Evolutionary conservation across 2,329 filamentous ascomycete genomes (phyloP).

Genomic region (Aspergillus tubingensis): DNA sequence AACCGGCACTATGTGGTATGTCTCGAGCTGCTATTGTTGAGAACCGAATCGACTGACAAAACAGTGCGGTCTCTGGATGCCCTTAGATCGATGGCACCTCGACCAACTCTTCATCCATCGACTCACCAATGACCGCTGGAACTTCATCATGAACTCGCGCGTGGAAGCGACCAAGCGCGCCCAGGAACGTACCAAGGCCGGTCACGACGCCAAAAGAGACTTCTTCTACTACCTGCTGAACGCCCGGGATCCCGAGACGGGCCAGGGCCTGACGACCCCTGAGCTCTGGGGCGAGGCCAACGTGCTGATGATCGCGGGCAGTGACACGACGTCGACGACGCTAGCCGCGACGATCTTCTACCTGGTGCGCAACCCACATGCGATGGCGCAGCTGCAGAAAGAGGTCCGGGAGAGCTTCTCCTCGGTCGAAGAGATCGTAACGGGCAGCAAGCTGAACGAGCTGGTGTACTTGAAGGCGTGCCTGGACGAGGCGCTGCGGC

Average conservation of each 20-base stretch:
- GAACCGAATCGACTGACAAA: not conserved
- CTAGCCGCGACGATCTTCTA: slow-evolving; percentile 47
- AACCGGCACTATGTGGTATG: slow-evolving; percentile 67
- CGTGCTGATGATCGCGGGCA: slow-evolving; percentile 70
- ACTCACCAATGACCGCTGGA: slow-evolving; percentile 66
- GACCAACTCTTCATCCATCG: slow-evolving; percentile 69
- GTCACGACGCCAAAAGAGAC: slow-evolving; percentile 68
- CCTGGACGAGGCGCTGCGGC: slow-evolving; percentile 45
- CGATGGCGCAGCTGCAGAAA: slow-evolving; percentile 33
- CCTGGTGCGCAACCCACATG: slow-evolving; percentile 37
- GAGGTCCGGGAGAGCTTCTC: slow-evolving; percentile 41
- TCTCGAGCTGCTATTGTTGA: not conserved
- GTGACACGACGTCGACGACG: slow-evolving; percentile 71
- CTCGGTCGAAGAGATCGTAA: slow-evolving; percentile 41
- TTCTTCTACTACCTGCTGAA: slow-evolving; percentile 76
- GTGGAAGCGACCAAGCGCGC: slow-evolving; percentile 67
- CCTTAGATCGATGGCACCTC: slow-evolving; percentile 65
- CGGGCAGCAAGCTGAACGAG: slow-evolving; percentile 36
- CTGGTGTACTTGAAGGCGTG: slow-evolving; percentile 45
- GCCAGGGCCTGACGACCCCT: slow-evolving; percentile 63
- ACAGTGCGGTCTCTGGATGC: slow-evolving; percentile 71
- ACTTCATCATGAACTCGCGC: slow-evolving; percentile 72
- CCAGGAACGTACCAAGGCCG: slow-evolving; percentile 57
- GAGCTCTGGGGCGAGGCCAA: slow-evolving; percentile 74
- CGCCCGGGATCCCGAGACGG: slow-evolving; percentile 70